Percentiles rank a stretch among this genome's conserved stretches.
phyloP scores from a whole-genome alignment of 2,329 filamentous ascomycete species.

The Apiospora saccharicola region DNA sequence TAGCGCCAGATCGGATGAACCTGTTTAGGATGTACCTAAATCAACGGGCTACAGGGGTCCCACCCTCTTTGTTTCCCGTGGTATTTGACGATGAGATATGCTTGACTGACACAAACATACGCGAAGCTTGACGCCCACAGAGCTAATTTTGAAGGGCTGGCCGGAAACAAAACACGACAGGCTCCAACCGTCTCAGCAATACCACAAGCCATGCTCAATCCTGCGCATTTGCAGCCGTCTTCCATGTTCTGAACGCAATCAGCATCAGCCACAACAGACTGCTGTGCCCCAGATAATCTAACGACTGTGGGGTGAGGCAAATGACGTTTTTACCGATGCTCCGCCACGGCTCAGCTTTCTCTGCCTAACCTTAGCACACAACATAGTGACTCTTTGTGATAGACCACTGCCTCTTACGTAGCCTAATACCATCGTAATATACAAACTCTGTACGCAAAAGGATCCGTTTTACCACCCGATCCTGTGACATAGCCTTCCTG shows the following conservation, averaged over 20 bases:
- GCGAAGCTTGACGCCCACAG: background rate
- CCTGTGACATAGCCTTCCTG: constrained; percentile 2
- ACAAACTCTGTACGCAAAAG: background rate
- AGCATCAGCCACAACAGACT: constrained; percentile 11
- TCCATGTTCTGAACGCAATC: background rate
- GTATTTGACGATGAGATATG: background rate
- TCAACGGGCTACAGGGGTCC: background rate
- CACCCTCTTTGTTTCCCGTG: constrained; percentile 5
- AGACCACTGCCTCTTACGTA: background rate
- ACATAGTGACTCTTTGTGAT: background rate
- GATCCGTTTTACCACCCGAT: background rate
- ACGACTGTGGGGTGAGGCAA: constrained; percentile 9
- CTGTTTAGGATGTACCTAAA: background rate
- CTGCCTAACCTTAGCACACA: constrained; percentile 9
- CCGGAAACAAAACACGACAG: background rate
- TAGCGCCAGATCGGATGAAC: constrained; percentile 10
- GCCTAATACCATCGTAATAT: background rate
- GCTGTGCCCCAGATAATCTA: background rate
- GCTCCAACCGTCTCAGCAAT: background rate
- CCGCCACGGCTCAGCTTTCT: constrained; percentile 16
- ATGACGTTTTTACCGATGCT: constrained; percentile 13
- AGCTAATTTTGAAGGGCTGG: background rate
- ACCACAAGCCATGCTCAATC: background rate
- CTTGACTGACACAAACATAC: background rate
- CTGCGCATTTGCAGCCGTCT: background rate